These are phyloP conservation scores for Blastosporella zonata DNA, from an alignment of 1,284 basidiomycete genomes.

Conservation along the genomic window DNA sequence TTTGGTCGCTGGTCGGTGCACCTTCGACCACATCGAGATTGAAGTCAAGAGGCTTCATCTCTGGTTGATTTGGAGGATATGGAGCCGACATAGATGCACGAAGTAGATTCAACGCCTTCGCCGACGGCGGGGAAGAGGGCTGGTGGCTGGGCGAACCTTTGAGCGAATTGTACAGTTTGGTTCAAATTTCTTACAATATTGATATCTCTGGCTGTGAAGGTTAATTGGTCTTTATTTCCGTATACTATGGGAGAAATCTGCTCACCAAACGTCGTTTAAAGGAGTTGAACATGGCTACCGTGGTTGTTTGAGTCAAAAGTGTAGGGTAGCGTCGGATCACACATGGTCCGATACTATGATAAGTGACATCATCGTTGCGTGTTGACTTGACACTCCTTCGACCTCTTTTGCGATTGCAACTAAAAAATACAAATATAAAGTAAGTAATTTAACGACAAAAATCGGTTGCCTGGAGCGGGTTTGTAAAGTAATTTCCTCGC, in stretches of 20 bases:
- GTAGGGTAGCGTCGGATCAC: too few species aligned
- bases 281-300: not conserved
- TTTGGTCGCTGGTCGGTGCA: slow-evolving; percentile 64
- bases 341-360: too few species aligned
- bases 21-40: slow-evolving; percentile 69
- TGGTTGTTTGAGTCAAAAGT: too few species aligned
- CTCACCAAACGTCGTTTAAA: not conserved
- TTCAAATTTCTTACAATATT: slow-evolving; percentile 2
- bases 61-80: slow-evolving; percentile 51
- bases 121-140: slow-evolving; percentile 60
- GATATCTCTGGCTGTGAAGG: not conserved
- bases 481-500: too few species aligned
- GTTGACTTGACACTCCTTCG: too few species aligned
- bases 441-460: too few species aligned
- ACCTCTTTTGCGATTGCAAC: too few species aligned
- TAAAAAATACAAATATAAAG: too few species aligned
- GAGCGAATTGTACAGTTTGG: not conserved
- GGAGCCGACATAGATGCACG: slow-evolving; percentile 53
- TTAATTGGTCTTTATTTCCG: not conserved
- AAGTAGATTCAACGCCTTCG: slow-evolving; percentile 55
- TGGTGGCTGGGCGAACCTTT: slow-evolving; percentile 59
- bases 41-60: slow-evolving; percentile 56
- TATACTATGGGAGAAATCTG: not conserved
- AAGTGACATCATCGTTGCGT: too few species aligned
- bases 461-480: too few species aligned